These are phyloP conservation scores for Mucor saturninus DNA, from an alignment of 371 early-diverging fungal genomes.

Conservation along the genomic window DNA sequence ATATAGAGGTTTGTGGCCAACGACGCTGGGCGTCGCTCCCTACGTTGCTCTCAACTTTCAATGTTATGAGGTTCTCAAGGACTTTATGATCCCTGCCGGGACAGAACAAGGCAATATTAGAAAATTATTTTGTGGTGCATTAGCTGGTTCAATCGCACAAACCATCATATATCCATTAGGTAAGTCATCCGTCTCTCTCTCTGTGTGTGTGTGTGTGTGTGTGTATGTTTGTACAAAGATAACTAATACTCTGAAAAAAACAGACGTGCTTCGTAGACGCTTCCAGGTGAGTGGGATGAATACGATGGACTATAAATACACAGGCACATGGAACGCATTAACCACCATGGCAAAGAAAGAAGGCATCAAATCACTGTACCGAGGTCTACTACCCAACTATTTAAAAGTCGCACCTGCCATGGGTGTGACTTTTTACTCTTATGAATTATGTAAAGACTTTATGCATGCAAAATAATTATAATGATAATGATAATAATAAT, in stretches of 20 bases:
- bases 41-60: slow-evolving; percentile 89
- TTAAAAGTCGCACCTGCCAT: slow-evolving; percentile 88
- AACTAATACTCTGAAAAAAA: too few relatives aligned
- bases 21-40: slow-evolving; percentile 85
- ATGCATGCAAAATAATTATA: slow-evolving; percentile 34
- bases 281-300: slow-evolving; percentile 90
- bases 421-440: slow-evolving; percentile 84
- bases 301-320: slow-evolving; percentile 72
- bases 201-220: not conserved
- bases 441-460: slow-evolving; percentile 73
- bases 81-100: slow-evolving; percentile 70
- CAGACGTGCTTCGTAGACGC: slow-evolving; percentile 81
- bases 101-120: slow-evolving; percentile 64
- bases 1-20: slow-evolving; percentile 84
- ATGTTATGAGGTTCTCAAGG: slow-evolving; percentile 80
- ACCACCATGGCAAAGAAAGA: slow-evolving; percentile 75
- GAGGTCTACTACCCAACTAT: slow-evolving; percentile 82
- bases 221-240: too few relatives aligned
- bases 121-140: slow-evolving; percentile 85
- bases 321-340: slow-evolving; percentile 76
- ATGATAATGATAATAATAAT: too few relatives aligned
- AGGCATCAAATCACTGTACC: slow-evolving; percentile 59
- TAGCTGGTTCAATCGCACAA: slow-evolving; percentile 90
- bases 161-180: slow-evolving; percentile 89
- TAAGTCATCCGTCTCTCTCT: slow-evolving; percentile 16